Conservation (phyloP, 2,329 filamentous ascomycete genomes). For the Neodidymelliopsis sp. region DNA sequence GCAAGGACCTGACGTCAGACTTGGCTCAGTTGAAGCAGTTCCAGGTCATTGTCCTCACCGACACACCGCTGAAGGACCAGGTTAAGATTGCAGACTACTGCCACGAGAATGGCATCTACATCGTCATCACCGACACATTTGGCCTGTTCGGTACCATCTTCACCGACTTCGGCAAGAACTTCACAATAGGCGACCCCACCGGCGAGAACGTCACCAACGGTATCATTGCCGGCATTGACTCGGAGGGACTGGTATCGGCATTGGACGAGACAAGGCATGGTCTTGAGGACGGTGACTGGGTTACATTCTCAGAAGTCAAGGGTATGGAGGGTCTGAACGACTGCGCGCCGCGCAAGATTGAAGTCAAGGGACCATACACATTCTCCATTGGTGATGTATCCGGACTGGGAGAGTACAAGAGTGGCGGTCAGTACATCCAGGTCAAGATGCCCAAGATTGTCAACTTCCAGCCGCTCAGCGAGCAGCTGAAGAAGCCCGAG, state of each 20-base stretch:
- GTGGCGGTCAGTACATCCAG: conserved; percentile 89
- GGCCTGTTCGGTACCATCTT: conserved; percentile 96
- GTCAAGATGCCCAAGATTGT: conserved; percentile 98
- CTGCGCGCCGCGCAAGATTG: conserved; percentile 85
- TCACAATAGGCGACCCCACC: conserved; percentile 86
- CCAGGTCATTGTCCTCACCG: conserved; percentile 91
- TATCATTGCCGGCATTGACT: conserved; percentile 88
- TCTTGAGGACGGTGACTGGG: conserved; percentile 93
- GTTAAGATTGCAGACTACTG: conserved; percentile 89
- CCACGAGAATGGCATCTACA: conserved; percentile 89
- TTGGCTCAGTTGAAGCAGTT: conserved; percentile 85
- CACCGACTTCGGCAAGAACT: conserved; percentile 95
- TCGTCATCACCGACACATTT: conserved; percentile 87
- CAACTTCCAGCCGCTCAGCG: conserved; percentile 82
- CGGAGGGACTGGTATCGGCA: conserved; percentile 89
- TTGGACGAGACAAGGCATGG: conserved; percentile 95
- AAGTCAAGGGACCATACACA: conserved; percentile 92
- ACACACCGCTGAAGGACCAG: conserved; percentile 81
- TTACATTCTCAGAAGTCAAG: conserved; percentile 91
- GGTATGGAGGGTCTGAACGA: conserved; percentile 90
- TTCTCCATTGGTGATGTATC: conserved; percentile 97
- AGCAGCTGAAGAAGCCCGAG: conserved; percentile 84
- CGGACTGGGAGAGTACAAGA: conserved; percentile 82
- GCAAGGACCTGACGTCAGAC: conserved; percentile 73
- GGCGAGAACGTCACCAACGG: conserved; percentile 88